These are phyloP conservation scores for Mycena sanguinolenta DNA, from an alignment of 768 basidiomycete species.

Conservation along the genomic window DNA sequence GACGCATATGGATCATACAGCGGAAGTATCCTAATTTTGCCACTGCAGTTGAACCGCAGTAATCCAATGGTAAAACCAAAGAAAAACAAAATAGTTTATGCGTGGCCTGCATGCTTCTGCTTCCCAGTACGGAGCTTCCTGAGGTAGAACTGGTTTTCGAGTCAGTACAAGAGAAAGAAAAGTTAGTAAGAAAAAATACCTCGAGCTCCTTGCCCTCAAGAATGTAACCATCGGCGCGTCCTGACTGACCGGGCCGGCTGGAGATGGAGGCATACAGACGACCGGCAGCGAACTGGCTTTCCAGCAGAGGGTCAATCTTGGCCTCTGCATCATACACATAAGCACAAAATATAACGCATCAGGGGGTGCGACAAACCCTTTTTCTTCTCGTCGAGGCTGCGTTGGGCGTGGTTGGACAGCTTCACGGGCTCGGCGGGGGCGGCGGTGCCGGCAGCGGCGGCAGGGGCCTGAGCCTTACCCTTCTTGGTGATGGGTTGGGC, in stretches of 20 bases:
- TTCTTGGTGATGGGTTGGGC: constrained; percentile 95
- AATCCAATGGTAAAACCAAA: constrained; percentile 29
- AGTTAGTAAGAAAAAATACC: constrained; percentile 55
- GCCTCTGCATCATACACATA: constrained; percentile 65
- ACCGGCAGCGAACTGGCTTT: constrained; percentile 92
- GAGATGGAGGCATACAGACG: constrained; percentile 95
- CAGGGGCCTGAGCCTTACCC: constrained; percentile 71
- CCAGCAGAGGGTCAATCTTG: constrained; percentile 92
- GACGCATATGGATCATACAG: constrained; percentile 35
- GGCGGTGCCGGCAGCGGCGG: constrained; percentile 59
- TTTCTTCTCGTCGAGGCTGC: constrained; percentile 89
- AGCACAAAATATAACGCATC: constrained; percentile 1
- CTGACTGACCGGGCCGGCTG: constrained; percentile 96
- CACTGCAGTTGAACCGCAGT: constrained; percentile 22
- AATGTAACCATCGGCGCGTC: constrained; percentile 96
- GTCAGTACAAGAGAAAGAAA: constrained; percentile 37
- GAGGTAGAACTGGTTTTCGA: constrained; percentile 84
- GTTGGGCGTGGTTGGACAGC: constrained; percentile 91
- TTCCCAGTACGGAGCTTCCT: constrained; percentile 94
- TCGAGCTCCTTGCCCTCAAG: constrained; percentile 99
- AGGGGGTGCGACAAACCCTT: constrained; percentile 68
- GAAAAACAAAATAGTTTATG: constrained; percentile 45
- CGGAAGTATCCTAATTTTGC: constrained; percentile 35
- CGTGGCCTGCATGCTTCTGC: constrained; percentile 89
- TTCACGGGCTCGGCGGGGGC: constrained; percentile 76